These are phyloP conservation scores for Schizosaccharomyces versatilis DNA, from an alignment of 1,139 yeast genomes.

Conservation along the genomic window DNA sequence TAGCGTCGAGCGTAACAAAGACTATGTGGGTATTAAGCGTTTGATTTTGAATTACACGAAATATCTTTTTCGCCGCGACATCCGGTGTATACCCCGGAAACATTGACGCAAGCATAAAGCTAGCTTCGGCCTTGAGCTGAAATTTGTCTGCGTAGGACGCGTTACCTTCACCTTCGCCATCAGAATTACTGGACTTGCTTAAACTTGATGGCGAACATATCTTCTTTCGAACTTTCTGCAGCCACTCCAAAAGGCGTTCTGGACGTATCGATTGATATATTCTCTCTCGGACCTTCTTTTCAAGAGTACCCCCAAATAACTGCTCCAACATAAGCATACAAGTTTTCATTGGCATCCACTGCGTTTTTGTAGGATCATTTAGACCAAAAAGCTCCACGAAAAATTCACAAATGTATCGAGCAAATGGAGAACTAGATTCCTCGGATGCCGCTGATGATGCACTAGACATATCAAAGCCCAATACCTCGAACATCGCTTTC, in stretches of 20 bases:
- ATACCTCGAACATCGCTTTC: background rate
- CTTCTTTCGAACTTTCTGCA: background rate
- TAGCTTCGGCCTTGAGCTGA: conserved; percentile 1
- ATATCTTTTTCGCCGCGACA: background rate
- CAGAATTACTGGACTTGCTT: background rate
- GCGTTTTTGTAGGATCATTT: background rate
- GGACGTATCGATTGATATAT: background rate
- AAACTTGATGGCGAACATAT: background rate
- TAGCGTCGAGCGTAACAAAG: background rate
- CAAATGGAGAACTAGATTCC: background rate
- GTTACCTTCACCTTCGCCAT: background rate
- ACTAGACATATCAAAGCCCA: background rate
- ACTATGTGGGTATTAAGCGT: background rate
- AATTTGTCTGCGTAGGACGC: background rate
- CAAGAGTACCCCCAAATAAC: conserved; percentile 1
- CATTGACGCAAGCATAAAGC: conserved; percentile 2
- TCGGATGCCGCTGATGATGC: background rate
- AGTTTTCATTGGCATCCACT: background rate
- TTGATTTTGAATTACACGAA: conserved; percentile 1
- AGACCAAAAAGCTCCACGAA: background rate
- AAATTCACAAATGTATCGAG: background rate
- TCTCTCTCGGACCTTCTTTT: background rate
- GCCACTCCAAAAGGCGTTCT: background rate
- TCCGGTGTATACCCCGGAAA: conserved; percentile 3
- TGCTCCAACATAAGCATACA: background rate